These are phyloP conservation scores for Hypoxylon sp. DNA, from an alignment of 2,329 filamentous ascomycete genomes.

Conservation along the genomic window DNA sequence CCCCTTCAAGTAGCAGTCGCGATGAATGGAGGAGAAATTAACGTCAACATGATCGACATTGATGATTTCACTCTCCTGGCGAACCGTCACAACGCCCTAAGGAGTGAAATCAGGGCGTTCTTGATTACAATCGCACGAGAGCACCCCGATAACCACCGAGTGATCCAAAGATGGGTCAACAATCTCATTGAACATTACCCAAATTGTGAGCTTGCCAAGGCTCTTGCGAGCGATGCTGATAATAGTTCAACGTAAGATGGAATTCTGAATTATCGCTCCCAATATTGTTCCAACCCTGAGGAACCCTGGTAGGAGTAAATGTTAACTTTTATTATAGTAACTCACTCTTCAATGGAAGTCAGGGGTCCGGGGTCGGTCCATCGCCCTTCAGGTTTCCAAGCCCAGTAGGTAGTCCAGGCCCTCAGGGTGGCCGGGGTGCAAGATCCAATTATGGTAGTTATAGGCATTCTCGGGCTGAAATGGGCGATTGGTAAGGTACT, in stretches of 20 bases:
- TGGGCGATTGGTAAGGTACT: not conserved
- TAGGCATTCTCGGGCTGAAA: not conserved
- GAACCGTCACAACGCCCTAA: not conserved
- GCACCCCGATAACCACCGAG: not conserved
- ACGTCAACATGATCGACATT: slow-evolving; percentile 8
- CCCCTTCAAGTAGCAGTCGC: not conserved
- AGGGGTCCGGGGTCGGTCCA: not conserved
- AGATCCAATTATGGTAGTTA: not conserved
- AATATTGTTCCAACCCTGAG: not conserved
- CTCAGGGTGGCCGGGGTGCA: not conserved
- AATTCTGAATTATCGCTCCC: too few species aligned
- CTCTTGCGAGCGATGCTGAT: not conserved
- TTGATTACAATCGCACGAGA: not conserved
- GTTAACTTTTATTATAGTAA: not conserved
- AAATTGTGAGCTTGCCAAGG: not conserved
- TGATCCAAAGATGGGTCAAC: not conserved
- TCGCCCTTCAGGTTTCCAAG: too few species aligned
- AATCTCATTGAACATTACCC: not conserved
- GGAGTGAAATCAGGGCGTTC: not conserved
- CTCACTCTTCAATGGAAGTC: not conserved
- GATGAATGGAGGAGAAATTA: not conserved
- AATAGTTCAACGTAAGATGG: too few species aligned
- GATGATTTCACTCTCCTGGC: not conserved
- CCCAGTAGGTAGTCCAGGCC: not conserved
- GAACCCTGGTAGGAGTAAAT: not conserved